These are phyloP conservation scores for Leishmania braziliensis DNA, from an alignment of 208 protist genomes.

Conservation along the genomic window DNA sequence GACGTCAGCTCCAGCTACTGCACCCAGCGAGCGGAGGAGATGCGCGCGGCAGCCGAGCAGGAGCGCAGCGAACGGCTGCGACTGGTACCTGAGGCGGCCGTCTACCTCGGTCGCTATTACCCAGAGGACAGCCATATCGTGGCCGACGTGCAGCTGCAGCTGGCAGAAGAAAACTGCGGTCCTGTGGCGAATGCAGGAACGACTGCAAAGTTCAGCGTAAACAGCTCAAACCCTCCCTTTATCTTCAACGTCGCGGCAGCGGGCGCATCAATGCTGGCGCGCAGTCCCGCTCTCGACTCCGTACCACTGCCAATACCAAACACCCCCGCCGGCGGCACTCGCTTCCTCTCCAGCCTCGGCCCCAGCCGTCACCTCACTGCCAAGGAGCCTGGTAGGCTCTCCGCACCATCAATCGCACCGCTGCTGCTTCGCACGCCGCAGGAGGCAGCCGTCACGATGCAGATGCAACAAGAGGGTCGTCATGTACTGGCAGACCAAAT, in stretches of 20 bases:
- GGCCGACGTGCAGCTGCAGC: neutral
- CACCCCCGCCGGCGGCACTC: neutral
- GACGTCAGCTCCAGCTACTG: slow-evolving; percentile 20
- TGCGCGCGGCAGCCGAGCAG: slow-evolving; percentile 8
- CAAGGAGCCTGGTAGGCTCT: neutral
- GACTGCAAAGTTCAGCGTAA: neutral
- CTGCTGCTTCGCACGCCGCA: slow-evolving; percentile 14
- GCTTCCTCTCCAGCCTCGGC: neutral
- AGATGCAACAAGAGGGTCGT: slow-evolving; percentile 33
- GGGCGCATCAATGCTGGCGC: neutral
- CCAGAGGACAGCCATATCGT: slow-evolving; percentile 17
- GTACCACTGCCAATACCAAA: neutral
- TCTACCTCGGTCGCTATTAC: slow-evolving; percentile 33
- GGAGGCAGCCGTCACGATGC: slow-evolving; percentile 14
- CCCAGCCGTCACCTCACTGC: neutral
- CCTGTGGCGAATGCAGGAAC: neutral
- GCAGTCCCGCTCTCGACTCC: neutral
- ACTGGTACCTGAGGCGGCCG: slow-evolving; percentile 13
- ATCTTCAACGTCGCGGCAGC: neutral
- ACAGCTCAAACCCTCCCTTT: neutral
- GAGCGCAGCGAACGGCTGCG: slow-evolving; percentile 24
- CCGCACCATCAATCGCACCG: slow-evolving; percentile 1
- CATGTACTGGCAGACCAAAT: slow-evolving; percentile 42
- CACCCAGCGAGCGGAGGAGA: slow-evolving; percentile 19
- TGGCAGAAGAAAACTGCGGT: neutral